phyloP scores from a whole-genome alignment of 805 yeast species.

The Pichia paraexigua region DNA sequence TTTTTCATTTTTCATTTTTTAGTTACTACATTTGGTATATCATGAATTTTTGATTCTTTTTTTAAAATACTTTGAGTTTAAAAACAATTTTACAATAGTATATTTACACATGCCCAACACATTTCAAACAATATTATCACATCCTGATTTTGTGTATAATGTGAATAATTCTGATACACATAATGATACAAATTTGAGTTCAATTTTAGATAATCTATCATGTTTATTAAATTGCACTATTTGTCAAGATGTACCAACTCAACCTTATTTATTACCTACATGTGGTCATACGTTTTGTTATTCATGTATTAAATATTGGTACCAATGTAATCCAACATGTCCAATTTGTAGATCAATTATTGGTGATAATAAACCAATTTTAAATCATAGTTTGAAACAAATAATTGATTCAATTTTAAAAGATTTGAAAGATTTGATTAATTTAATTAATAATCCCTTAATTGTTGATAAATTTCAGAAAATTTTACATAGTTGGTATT shows the following conservation, averaged over 20 bases:
- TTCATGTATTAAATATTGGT: conserved; percentile 57
- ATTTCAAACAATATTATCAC: background rate
- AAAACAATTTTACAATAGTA: too few species aligned
- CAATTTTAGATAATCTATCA: conserved; percentile 1
- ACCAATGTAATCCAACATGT: conserved; percentile 48
- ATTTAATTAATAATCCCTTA: background rate
- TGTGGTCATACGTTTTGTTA: conserved; percentile 79
- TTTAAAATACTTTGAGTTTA: too few species aligned
- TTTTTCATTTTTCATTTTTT: too few species aligned
- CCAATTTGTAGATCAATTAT: conserved; percentile 57
- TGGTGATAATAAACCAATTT: conserved; percentile 36
- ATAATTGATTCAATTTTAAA: conserved; percentile 35
- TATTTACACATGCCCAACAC: conserved; percentile 1
- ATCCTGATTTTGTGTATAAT: background rate
- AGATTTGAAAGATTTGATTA: conserved; percentile 2
- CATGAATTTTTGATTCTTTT: too few species aligned
- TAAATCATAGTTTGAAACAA: conserved; percentile 46
- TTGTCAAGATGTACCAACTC: conserved; percentile 62
- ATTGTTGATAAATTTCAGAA: background rate
- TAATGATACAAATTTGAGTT: background rate
- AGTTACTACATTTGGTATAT: too few species aligned
- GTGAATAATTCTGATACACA: background rate
- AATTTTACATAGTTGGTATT: conserved; percentile 21
- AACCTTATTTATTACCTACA: conserved; percentile 46
- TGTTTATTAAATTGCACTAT: conserved; percentile 44